Evolutionary conservation across 495 filamentous ascomycete species (phyloP).

Genomic region (Aspergillus ostianus): DNA sequence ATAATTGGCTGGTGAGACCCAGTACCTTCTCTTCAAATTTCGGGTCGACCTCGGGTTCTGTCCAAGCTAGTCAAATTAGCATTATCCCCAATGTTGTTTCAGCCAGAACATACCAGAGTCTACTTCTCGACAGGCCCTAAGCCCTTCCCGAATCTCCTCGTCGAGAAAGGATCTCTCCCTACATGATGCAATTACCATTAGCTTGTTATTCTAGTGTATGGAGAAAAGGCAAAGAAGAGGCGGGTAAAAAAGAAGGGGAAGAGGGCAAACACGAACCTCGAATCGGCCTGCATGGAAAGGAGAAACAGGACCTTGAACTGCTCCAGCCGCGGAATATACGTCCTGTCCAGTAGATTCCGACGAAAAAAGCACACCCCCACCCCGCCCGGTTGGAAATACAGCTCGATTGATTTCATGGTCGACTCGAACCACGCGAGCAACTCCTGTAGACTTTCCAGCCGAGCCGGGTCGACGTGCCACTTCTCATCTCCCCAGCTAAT

Average conservation of each 20-base stretch:
- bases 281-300: slow-evolving; percentile 29
- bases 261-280: slow-evolving; percentile 25
- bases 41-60: slow-evolving; percentile 13
- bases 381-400: slow-evolving; percentile 36
- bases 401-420: slow-evolving; percentile 28
- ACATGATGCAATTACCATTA: slow-evolving; percentile 1
- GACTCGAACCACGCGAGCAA: slow-evolving; percentile 21
- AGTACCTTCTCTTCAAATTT: slow-evolving; percentile 23
- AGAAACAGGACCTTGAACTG: slow-evolving; percentile 33
- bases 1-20: slow-evolving; percentile 18
- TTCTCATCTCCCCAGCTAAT: slow-evolving; percentile 27
- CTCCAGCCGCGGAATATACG: slow-evolving; percentile 27
- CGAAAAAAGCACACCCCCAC: slow-evolving; percentile 28
- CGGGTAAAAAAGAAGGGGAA: background rate
- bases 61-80: background rate
- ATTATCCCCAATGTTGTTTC: background rate
- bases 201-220: background rate
- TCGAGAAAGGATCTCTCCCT: slow-evolving; percentile 25
- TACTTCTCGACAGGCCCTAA: slow-evolving; percentile 21
- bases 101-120: slow-evolving; percentile 21
- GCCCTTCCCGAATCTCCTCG: slow-evolving; percentile 14
- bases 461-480: slow-evolving; percentile 23
- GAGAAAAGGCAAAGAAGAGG: background rate
- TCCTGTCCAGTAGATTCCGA: slow-evolving; percentile 29
- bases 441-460: slow-evolving; percentile 24